phyloP scores from a whole-genome alignment of 1,284 basidiomycete genomes.

The Dichomitus squalens region DNA sequence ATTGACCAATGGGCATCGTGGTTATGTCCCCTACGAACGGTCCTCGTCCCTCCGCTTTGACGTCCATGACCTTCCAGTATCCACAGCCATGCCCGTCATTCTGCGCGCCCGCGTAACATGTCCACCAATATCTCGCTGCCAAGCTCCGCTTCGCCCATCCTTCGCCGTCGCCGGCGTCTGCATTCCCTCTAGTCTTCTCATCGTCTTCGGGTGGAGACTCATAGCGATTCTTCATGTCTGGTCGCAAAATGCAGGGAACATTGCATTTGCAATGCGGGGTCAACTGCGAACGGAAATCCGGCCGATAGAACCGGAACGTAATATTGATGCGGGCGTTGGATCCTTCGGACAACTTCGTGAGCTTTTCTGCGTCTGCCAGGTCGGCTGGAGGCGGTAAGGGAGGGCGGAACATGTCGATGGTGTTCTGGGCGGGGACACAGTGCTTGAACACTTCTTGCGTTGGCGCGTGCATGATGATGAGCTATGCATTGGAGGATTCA shows the following conservation, averaged over 20 bases:
- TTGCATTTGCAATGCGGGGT: slow-evolving; percentile 81
- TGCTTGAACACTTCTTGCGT: slow-evolving; percentile 92
- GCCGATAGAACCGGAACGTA: slow-evolving; percentile 86
- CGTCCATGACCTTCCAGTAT: slow-evolving; percentile 82
- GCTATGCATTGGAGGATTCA: slow-evolving; percentile 38
- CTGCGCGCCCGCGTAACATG: slow-evolving; percentile 80
- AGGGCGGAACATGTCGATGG: slow-evolving; percentile 79
- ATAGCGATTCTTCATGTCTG: slow-evolving; percentile 74
- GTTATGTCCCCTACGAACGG: slow-evolving; percentile 38
- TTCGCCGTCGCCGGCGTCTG: background rate
- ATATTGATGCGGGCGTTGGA: slow-evolving; percentile 85
- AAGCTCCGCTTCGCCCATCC: slow-evolving; percentile 38
- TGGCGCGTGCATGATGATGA: slow-evolving; percentile 91
- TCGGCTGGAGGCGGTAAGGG: slow-evolving; percentile 46
- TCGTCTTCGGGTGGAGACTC: slow-evolving; percentile 11
- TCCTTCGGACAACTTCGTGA: slow-evolving; percentile 17
- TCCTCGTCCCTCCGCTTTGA: slow-evolving; percentile 72
- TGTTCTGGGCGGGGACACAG: slow-evolving; percentile 73
- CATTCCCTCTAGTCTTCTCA: background rate
- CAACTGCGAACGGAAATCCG: slow-evolving; percentile 76
- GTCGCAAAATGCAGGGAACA: slow-evolving; percentile 74
- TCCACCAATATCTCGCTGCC: slow-evolving; percentile 81
- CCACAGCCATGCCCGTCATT: slow-evolving; percentile 86
- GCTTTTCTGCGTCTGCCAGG: slow-evolving; percentile 12
- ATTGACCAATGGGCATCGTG: background rate